phyloP scores from a whole-genome alignment of 2,329 filamentous ascomycete species.

The Microthyrium microscopicum region DNA sequence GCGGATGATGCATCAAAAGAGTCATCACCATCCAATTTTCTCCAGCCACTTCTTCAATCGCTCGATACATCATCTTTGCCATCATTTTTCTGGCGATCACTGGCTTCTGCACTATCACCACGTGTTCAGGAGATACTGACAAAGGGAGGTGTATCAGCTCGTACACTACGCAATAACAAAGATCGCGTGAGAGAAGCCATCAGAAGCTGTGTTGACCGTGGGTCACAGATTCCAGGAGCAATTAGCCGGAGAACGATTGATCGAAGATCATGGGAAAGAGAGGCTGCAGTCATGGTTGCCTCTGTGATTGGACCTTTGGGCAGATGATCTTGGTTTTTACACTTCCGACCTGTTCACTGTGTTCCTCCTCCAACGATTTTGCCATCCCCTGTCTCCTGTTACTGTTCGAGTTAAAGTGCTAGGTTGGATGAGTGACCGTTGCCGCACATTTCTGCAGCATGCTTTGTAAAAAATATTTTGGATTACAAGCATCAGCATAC shows the following conservation, averaged over 20 bases:
- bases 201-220: constrained; percentile 64
- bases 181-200: constrained; percentile 62
- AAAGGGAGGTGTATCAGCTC: constrained; percentile 66
- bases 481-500: too few species aligned
- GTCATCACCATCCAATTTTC: constrained; percentile 32
- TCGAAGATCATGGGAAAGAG: constrained; percentile 62
- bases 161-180: constrained; percentile 62
- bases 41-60: constrained; percentile 56
- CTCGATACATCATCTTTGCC: constrained; percentile 77
- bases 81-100: constrained; percentile 83
- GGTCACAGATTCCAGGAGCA: constrained; percentile 46
- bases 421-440: too few species aligned
- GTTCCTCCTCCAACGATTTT: too few species aligned
- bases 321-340: too few species aligned
- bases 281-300: constrained; percentile 83
- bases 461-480: too few species aligned
- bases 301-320: constrained; percentile 1
- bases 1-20: constrained; percentile 3
- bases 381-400: too few species aligned
- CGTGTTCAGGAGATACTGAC: constrained; percentile 73
- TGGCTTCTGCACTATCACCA: constrained; percentile 60
- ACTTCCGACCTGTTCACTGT: too few species aligned
- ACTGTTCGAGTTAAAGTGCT: too few species aligned
- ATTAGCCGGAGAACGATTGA: constrained; percentile 27
- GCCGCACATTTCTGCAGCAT: too few species aligned